Conservation (phyloP, 495 filamentous ascomycete genomes). For the Oidiodendron maius region DNA sequence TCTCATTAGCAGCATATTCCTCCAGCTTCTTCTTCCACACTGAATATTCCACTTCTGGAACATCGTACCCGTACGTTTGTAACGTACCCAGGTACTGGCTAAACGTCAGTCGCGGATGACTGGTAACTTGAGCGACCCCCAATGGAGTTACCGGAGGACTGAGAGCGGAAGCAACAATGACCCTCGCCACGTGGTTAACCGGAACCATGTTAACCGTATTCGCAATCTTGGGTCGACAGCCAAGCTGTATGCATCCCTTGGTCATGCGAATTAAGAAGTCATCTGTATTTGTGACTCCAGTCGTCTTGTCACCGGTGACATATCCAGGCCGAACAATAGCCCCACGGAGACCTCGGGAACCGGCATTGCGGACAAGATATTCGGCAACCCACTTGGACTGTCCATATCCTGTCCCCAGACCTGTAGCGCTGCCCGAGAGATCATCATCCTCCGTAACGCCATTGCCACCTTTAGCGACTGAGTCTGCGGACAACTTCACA, state of each 20-base stretch:
- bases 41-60: constrained; percentile 61
- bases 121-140: constrained; percentile 71
- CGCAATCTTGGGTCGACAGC: constrained; percentile 62
- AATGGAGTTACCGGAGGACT: constrained; percentile 30
- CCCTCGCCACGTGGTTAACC: constrained; percentile 73
- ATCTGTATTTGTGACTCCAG: constrained; percentile 76
- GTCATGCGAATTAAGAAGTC: constrained; percentile 88
- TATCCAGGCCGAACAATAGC: constrained; percentile 83
- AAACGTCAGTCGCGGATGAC: constrained; percentile 73
- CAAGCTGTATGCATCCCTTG: constrained; percentile 84
- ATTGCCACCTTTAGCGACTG: constrained; percentile 43
- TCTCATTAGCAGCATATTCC: constrained; percentile 44
- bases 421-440: constrained; percentile 55
- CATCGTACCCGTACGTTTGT: constrained; percentile 69
- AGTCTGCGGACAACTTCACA: constrained; percentile 54
- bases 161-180: constrained; percentile 65
- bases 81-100: constrained; percentile 70
- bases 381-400: constrained; percentile 86
- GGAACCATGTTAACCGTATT: constrained; percentile 93
- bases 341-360: constrained; percentile 67
- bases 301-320: constrained; percentile 66
- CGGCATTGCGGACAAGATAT: constrained; percentile 75
- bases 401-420: constrained; percentile 80
- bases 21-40: constrained; percentile 49
- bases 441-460: constrained; percentile 60